Evolutionary conservation across 768 basidiomycete genomes (phyloP), one percentile per base, ranked within the genome.

Genomic region (Tulasnella calospora): DNA sequence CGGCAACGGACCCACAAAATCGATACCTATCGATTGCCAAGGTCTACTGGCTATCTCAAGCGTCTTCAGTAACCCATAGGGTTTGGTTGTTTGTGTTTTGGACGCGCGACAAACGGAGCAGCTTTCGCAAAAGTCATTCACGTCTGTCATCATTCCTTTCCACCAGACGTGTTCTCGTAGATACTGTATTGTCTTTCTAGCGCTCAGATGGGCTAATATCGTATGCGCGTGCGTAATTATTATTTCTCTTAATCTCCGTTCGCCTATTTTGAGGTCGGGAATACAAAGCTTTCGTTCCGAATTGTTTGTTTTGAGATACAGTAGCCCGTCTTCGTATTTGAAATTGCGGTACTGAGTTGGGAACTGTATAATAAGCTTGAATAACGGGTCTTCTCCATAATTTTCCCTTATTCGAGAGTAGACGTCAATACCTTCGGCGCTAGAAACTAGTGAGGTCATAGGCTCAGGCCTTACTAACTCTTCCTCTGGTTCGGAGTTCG

Each of bases 361-460:
- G 1, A 51, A 30, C 13, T 76, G 73, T 0, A 85, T 4, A 13
- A 86, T 82, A 0, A 74, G 27, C 1, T 71, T 81, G 40, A 85
- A 85, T 78, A 84, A 83, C 51, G 81, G 81, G 76, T 80, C 79
- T 3, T 81, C 77, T 4, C n/a, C 73, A 61, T 84, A 82, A 0
- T 80, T 76, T 0, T 79, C 74, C 5, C 81, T 51, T 1, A 85
- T 57, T 0, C 30, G 9, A 3, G 41, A 47, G 0, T 78, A 80
- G 7, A 84, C 44, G 38, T 81, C 77, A 33, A 79, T 74, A 17
- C 27, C 76, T 67, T 81, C 76, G 46, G 61, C 69, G 19, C 30
- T 70, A 1, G 57, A 9, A 6, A 80, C 71, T 3, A 81, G n/a
- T 7, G 73, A 35, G 0, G 76, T 71, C 17, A 79, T 57, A 12